A percentile compares a stretch with the other conserved stretches of the same genome.
phyloP scores from a whole-genome alignment of 768 basidiomycete species.

The Boletus reticulatus region DNA sequence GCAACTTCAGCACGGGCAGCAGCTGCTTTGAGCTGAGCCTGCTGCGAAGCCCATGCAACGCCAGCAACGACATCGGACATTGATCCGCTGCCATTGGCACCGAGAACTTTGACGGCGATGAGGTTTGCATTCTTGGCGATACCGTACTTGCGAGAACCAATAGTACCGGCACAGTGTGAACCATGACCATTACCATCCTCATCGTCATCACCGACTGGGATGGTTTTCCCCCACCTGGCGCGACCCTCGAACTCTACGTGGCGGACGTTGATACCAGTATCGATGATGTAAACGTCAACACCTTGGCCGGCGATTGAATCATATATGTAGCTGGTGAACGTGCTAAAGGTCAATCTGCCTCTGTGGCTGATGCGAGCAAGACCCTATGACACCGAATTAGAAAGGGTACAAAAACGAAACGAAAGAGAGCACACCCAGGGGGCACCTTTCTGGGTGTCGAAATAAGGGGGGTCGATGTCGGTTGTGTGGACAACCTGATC shows the following conservation, averaged over 20 bases:
- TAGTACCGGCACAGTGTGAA: conserved; percentile 92
- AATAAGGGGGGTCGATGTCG: conserved; percentile 1
- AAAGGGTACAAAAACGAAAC: background rate
- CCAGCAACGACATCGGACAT: conserved; percentile 95
- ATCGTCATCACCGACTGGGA: conserved; percentile 81
- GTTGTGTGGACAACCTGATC: conserved; percentile 90
- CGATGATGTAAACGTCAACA: conserved; percentile 88
- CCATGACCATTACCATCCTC: conserved; percentile 96
- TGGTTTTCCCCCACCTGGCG: conserved; percentile 90
- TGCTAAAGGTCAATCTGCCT: conserved; percentile 65
- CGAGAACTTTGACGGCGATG: conserved; percentile 90
- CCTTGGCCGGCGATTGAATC: conserved; percentile 77
- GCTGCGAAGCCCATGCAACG: conserved; percentile 71
- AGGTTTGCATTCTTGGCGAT: conserved; percentile 93
- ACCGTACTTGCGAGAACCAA: conserved; percentile 90
- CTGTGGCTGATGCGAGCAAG: conserved; percentile 95
- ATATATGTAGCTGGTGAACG: conserved; percentile 82
- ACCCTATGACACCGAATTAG: conserved; percentile 54
- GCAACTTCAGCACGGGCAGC: conserved; percentile 63
- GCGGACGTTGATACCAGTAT: conserved; percentile 84
- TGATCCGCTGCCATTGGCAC: conserved; percentile 89
- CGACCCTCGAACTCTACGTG: conserved; percentile 90
- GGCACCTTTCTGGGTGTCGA: conserved; percentile 56
- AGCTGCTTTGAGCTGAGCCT: conserved; percentile 52
- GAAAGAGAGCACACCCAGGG: conserved; percentile 67